These are phyloP conservation scores for Crithidia bombi DNA, from an alignment of 208 protist species.

Conservation along the genomic window DNA sequence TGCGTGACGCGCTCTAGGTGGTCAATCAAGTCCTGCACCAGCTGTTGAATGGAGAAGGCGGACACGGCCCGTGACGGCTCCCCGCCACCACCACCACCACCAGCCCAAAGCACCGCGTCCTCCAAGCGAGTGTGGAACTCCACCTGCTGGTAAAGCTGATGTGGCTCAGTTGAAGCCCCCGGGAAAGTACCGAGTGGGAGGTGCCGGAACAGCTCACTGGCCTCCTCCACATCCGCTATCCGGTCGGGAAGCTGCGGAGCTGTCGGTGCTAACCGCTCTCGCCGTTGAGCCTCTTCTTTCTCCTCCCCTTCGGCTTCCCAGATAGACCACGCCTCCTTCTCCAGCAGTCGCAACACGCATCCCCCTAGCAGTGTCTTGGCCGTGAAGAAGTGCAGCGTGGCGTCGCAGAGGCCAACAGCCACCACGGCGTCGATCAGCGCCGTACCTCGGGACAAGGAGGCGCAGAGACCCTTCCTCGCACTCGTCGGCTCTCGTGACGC, in stretches of 20 bases:
- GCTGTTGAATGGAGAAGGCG: constrained; percentile 40
- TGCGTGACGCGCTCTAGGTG: constrained; percentile 25
- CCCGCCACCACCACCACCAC: too few relatives aligned
- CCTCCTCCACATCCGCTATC: too few relatives aligned
- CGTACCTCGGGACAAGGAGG: constrained; percentile 37
- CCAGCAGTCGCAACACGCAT: constrained; percentile 57
- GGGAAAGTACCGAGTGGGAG: background rate
- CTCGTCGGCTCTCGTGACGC: too few relatives aligned
- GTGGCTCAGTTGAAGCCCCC: background rate
- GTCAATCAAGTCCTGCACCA: constrained; percentile 32
- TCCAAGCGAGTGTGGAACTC: constrained; percentile 18
- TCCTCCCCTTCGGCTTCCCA: constrained; percentile 8
- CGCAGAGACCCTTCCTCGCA: too few relatives aligned
- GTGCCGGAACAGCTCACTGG: background rate
- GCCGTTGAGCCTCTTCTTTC: background rate
- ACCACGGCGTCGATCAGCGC: constrained; percentile 79
- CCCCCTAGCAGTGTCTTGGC: constrained; percentile 61
- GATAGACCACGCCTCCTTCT: constrained; percentile 29
- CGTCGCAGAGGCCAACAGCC: constrained; percentile 79
- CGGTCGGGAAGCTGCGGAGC: too few relatives aligned
- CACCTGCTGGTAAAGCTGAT: constrained; percentile 6
- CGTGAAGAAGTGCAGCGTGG: constrained; percentile 70
- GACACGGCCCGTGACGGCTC: background rate
- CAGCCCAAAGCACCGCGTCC: background rate
- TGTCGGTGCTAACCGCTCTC: too few relatives aligned